Evolutionary conservation across 768 basidiomycete genomes (phyloP), one percentile per base, ranked within the genome.

Genomic region (Kwoniella sp.): DNA sequence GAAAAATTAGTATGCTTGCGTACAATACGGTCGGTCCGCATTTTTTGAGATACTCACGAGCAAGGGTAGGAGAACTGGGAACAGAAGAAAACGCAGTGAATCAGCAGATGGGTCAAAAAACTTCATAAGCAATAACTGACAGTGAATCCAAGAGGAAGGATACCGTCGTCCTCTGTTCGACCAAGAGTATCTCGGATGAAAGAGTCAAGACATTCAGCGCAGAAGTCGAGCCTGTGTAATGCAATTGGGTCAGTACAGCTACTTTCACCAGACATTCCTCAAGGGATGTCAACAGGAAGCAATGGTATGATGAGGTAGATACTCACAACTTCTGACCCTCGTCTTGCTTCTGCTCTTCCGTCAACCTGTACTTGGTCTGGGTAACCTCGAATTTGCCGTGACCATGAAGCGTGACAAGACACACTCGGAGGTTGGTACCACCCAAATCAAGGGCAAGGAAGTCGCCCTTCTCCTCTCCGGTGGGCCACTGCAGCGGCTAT

Each of bases 381-480:
- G 93, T 93, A 72, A 99, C 90, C 82, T 97, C 93, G 80, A 98
- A 99, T 83, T 95, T 94, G 65, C 96, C 95, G 11, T 88, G 86
- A 26, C 96, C 96, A 71, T 90, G 87, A 1, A 99, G 84, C 29
- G 88, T 90, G 55, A 99, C 95, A 50, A 96, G 89, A 82, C 96
- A 99, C 50, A 97, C 96, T 50, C 96, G 93, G n/a, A 99, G 86
- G 77, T 99, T 98, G 25, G 95, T 98, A 34, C 94, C 94, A 59
- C 83, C 83, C 31, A 83, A 75, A 68, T 83, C 83, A 55, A 99
- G 83, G 8, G 96, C 93, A 38, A 98, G 87, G 81, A 85, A 96
- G 59, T 93, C 89, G 12, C 96, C 95, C 13, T 83, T 85, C 83
- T 99, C 96, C 64, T 90, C 82, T 2, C 94, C 92, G 11, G 88